Percentiles rank a stretch among this genome's conserved stretches.
Conservation (phyloP, 805 yeast species). For the Suhomyces pyralidae region DNA sequence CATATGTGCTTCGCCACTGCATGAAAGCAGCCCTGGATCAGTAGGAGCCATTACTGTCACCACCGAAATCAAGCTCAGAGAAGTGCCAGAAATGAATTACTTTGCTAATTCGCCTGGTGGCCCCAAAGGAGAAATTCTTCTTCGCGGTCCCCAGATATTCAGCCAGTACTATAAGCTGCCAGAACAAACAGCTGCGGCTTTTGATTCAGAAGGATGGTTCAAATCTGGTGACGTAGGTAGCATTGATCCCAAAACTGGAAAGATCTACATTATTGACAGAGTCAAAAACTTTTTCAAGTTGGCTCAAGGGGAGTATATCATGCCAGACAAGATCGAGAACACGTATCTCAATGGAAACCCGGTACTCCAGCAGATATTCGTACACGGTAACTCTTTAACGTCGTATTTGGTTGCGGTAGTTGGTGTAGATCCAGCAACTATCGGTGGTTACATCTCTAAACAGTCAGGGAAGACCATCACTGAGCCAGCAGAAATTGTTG, state of each 20-base stretch:
- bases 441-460: conserved; percentile 3
- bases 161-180: conserved; percentile 21
- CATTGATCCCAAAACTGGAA: conserved; percentile 15
- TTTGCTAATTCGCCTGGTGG: conserved; percentile 17
- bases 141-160: conserved; percentile 26
- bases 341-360: conserved; percentile 19
- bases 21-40: conserved; percentile 20
- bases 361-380: conserved; percentile 16
- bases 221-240: conserved; percentile 22
- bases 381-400: conserved; percentile 23
- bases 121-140: conserved; percentile 25
- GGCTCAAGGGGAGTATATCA: conserved; percentile 30
- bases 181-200: conserved; percentile 19
- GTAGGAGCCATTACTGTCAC: conserved; percentile 21
- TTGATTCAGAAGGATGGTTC: conserved; percentile 25
- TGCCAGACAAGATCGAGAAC: conserved; percentile 30
- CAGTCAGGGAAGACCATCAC: neutral
- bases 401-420: conserved; percentile 20
- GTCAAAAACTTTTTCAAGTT: conserved; percentile 33
- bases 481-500: neutral
- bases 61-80: conserved; percentile 19
- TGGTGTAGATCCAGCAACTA: conserved; percentile 19
- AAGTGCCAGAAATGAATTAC: conserved; percentile 25
- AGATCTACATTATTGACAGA: conserved; percentile 24
- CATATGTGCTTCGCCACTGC: conserved; percentile 13